These are phyloP conservation scores for Hortaea sp. DNA, from an alignment of 2,329 filamentous ascomycete species.

Conservation along the genomic window DNA sequence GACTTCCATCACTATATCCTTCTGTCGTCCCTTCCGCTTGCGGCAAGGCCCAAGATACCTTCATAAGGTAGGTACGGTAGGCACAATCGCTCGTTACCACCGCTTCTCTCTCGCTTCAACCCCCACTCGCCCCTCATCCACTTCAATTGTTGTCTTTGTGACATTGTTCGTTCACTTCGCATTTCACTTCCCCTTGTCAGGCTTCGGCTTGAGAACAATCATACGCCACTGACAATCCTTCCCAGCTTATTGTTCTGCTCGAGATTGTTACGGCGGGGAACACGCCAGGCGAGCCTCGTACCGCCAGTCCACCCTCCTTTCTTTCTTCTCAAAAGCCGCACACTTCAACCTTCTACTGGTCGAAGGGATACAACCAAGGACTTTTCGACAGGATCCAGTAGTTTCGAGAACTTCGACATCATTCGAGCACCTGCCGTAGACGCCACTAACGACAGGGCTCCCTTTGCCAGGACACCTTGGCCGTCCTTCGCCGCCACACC, in stretches of 20 bases:
- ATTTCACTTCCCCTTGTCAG: neutral
- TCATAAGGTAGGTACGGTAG: neutral
- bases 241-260: neutral
- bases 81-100: neutral
- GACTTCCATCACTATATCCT: neutral
- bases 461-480: neutral
- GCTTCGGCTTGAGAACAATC: neutral
- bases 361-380: too few relatives aligned
- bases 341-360: too few relatives aligned
- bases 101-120: neutral
- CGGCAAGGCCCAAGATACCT: neutral
- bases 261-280: neutral
- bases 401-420: neutral
- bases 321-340: too few relatives aligned
- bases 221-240: neutral
- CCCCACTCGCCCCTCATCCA: neutral
- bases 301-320: too few relatives aligned
- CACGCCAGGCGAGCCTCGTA: neutral
- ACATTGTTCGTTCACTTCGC: neutral
- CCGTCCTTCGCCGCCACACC: neutral
- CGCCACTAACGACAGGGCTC: too few relatives aligned
- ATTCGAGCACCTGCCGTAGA: neutral
- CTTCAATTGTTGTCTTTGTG: neutral
- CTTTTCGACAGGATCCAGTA: too few relatives aligned
- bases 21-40: neutral